Conservation (phyloP, 2,329 filamentous ascomycete genomes). For the Neobulgaria alba region DNA sequence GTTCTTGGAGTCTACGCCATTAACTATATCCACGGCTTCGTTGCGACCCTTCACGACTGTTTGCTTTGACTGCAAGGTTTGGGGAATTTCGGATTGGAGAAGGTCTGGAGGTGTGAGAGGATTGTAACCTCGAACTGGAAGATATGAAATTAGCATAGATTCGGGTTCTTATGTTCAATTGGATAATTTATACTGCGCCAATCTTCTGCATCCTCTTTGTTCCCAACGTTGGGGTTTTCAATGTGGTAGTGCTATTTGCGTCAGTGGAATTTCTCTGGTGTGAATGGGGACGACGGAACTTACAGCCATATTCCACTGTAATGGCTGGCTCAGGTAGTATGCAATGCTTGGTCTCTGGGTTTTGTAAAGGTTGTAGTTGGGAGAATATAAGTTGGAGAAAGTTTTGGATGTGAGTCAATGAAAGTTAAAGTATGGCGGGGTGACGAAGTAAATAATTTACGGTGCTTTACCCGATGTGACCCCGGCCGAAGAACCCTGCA, state of each 20-base stretch:
- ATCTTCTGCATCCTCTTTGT: conserved; percentile 66
- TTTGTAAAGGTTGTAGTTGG: no score
- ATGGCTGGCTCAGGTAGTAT: no score
- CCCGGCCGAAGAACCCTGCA: no score
- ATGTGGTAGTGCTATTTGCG: conserved; percentile 60
- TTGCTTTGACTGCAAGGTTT: conserved; percentile 50
- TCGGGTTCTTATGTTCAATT: background rate
- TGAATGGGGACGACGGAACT: no score
- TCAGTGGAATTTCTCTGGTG: no score
- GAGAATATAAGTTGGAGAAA: no score
- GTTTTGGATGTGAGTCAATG: no score
- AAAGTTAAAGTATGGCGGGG: no score
- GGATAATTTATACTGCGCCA: conserved; percentile 61
- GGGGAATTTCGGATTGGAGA: conserved; percentile 78
- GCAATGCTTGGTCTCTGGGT: no score
- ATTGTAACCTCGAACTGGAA: conserved; percentile 81
- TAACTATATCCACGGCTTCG: conserved; percentile 1
- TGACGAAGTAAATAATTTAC: no score
- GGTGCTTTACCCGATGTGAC: no score
- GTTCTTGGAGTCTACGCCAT: conserved; percentile 39
- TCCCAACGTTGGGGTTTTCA: conserved; percentile 70
- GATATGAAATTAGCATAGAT: background rate
- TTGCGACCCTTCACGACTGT: conserved; percentile 64
- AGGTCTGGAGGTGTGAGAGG: conserved; percentile 84
- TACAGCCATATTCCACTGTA: no score